Conservation (phyloP, 2,329 filamentous ascomycete genomes). For the Aspergillus brunneoviolaceus region DNA sequence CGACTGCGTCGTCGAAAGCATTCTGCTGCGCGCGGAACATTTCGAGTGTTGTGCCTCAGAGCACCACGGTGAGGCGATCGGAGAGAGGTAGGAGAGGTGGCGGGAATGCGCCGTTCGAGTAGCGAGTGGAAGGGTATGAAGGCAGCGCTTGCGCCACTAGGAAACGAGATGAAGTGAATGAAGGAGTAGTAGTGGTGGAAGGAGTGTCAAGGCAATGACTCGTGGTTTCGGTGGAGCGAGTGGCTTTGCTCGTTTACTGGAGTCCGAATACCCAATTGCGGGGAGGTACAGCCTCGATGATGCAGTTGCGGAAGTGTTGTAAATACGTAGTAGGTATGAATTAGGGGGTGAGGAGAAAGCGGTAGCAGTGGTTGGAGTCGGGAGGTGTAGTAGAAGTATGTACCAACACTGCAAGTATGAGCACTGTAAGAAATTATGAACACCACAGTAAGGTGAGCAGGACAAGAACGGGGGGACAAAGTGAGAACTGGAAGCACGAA, state of each 20-base stretch:
- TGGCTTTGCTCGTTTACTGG: neutral
- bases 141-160: neutral
- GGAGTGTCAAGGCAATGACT: neutral
- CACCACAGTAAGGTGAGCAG: neutral
- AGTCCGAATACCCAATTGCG: neutral
- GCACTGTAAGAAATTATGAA: too few species aligned
- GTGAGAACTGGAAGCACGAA: conserved; percentile 6
- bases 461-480: neutral
- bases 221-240: neutral
- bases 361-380: neutral
- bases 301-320: neutral
- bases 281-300: neutral
- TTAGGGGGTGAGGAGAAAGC: neutral
- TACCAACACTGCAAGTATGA: neutral
- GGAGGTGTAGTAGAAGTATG: too few species aligned
- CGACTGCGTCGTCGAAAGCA: conserved; percentile 68
- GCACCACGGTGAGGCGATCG: neutral
- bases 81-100: neutral
- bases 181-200: neutral
- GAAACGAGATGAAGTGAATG: neutral
- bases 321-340: neutral
- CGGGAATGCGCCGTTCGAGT: neutral
- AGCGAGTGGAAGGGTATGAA: neutral
- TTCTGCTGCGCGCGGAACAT: conserved; percentile 66
- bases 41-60: conserved; percentile 17